These are phyloP conservation scores for Pterocarpus santalinus DNA, from an alignment of 306 rosid species.

Conservation along the genomic window DNA sequence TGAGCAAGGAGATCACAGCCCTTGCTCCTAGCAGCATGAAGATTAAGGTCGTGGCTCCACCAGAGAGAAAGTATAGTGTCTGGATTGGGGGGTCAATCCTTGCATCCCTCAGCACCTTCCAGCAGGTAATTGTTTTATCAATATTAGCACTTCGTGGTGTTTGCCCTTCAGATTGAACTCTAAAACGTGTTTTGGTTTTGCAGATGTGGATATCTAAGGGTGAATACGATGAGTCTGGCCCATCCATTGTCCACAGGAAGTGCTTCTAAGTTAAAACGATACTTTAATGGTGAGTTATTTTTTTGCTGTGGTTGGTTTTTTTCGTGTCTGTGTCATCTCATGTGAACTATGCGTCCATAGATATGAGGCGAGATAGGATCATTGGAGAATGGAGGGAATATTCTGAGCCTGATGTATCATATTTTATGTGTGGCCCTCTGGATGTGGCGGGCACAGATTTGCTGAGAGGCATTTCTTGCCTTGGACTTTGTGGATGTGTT, in stretches of 20 bases:
- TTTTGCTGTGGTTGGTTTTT: constrained; percentile 75
- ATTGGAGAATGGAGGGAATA: constrained; percentile 45
- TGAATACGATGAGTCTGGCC: constrained; percentile 95
- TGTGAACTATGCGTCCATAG: constrained; percentile 66
- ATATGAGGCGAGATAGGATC: constrained; percentile 53
- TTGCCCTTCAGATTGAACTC: constrained; percentile 18
- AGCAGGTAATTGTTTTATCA: constrained; percentile 70
- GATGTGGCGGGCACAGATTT: constrained; percentile 59
- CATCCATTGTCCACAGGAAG: constrained; percentile 97
- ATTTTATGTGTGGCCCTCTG: constrained; percentile 52
- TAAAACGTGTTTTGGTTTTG: constrained; percentile 39
- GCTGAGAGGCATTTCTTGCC: constrained; percentile 50
- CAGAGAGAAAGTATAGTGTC: constrained; percentile 97
- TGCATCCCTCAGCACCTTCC: constrained; percentile 99
- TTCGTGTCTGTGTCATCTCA: constrained; percentile 81
- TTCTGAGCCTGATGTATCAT: constrained; percentile 53
- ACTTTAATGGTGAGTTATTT: constrained; percentile 75
- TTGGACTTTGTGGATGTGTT: constrained; percentile 60
- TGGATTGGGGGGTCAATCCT: constrained; percentile 99
- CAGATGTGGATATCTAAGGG: constrained; percentile 99
- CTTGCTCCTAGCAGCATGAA: constrained; percentile 99
- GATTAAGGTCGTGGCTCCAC: constrained; percentile 98
- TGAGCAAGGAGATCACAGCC: constrained; percentile 99
- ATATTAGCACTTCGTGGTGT: not conserved
- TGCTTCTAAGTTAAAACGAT: constrained; percentile 76